These are phyloP conservation scores for Austroboletus novae-zelandiae DNA, from an alignment of 1,284 basidiomycete species.

Conservation along the genomic window DNA sequence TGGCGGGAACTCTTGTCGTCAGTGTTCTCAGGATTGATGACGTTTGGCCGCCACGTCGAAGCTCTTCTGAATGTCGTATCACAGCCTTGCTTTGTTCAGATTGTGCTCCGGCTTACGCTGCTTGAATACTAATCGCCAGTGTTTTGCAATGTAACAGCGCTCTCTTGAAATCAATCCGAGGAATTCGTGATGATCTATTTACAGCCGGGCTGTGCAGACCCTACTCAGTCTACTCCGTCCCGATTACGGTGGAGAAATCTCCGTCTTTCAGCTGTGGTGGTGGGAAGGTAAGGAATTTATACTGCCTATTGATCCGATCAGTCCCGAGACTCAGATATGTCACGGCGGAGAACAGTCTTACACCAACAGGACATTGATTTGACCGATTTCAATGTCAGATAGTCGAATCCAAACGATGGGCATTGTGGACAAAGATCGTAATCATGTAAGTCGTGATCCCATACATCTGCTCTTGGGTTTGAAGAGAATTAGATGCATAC, in stretches of 20 bases:
- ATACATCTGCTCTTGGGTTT: too few species aligned
- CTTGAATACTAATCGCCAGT: neutral
- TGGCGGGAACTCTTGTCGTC: constrained; percentile 1
- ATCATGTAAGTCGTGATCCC: too few species aligned
- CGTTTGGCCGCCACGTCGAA: constrained; percentile 8
- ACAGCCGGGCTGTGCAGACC: too few species aligned
- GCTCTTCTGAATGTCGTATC: neutral
- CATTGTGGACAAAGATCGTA: too few species aligned
- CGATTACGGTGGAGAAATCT: neutral
- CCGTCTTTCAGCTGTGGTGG: neutral
- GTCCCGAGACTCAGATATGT: neutral
- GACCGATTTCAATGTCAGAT: too few species aligned
- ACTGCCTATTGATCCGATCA: neutral
- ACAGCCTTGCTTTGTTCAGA: neutral
- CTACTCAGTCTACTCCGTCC: neutral
- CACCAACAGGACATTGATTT: too few species aligned
- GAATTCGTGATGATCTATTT: too few species aligned
- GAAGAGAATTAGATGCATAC: too few species aligned
- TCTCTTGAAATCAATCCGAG: too few species aligned
- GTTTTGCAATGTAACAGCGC: too few species aligned
- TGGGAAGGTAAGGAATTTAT: neutral
- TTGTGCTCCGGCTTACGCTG: neutral
- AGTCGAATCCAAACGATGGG: too few species aligned
- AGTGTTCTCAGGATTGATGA: constrained; percentile 6
- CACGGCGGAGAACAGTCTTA: neutral